Evolutionary conservation across 2,329 filamentous ascomycete genomes (phyloP), one percentile per base, ranked within the genome.

Genomic region (Exophiala calicioides): DNA sequence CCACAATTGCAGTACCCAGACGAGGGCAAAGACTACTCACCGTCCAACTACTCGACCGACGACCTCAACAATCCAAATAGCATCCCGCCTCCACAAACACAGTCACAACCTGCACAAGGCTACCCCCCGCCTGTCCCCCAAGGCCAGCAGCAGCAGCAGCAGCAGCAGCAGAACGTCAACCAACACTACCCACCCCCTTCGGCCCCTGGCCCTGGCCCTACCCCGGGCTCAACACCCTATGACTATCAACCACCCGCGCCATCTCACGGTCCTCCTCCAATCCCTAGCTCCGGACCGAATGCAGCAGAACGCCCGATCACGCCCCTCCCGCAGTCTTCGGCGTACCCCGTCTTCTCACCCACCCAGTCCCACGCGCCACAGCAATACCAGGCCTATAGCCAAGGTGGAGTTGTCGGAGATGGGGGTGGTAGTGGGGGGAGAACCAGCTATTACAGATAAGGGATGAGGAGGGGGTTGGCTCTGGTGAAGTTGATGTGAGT

Each of bases 151-250:
- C 63, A 77, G 65, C 68, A 47, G 9, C 37, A 44, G 31, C 58
- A 50, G 57, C 63, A 77, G 65, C 68, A 47, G 96, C 96, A 90
- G 88, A 90, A 73, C 88, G 88, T 70, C 90, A 95, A 75, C 74
- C 95, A 67, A 95, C 88, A 71, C 82, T 97, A 58, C 93, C 90
- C 52, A 21, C 37, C 42, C 16, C 30, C 53, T n/a, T 47, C 46
- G 27, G 39, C 48, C 33, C 47, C 46, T 12, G 35, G n/a, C n/a
- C n/a, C n/a, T n/a, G n/a, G n/a, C n/a, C n/a, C n/a, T n/a, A n/a
- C n/a, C n/a, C n/a, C n/a, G n/a, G n/a, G n/a, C n/a, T n/a, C 42
- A 40, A 43, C 18, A 20, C 42, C 48, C 3, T 53, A 52, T n/a
- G 48, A 48, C 29, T 58, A 58, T 34, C 51, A 45, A 16, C 55